These are phyloP conservation scores for Silene uniflora DNA, from an alignment of 148 eudicot genomes.

Conservation along the genomic window DNA sequence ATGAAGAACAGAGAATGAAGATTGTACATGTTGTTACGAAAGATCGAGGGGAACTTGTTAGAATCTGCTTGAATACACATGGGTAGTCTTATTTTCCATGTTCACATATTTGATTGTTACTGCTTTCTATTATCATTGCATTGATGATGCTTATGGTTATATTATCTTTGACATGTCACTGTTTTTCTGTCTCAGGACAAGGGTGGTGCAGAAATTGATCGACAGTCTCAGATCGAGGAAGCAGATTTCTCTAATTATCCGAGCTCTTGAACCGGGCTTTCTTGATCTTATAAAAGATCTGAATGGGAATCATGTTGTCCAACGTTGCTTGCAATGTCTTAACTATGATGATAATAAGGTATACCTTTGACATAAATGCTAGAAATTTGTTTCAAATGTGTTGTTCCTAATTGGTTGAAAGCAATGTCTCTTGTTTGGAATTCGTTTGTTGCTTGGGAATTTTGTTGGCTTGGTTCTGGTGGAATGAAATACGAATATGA, in stretches of 20 bases:
- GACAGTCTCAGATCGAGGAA: constrained; percentile 56
- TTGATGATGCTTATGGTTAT: neutral
- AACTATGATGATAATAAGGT: constrained; percentile 65
- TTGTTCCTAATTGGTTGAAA: neutral
- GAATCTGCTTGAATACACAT: constrained; percentile 50
- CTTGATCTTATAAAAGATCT: constrained; percentile 63
- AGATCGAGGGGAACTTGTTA: constrained; percentile 48
- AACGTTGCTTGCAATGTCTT: constrained; percentile 60
- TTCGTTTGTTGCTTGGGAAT: neutral
- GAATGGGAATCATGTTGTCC: constrained; percentile 77
- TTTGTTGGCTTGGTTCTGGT: neutral
- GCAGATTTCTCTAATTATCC: constrained; percentile 43
- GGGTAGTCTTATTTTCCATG: constrained; percentile 40
- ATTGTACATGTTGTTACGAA: constrained; percentile 48
- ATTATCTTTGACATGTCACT: constrained; percentile 3
- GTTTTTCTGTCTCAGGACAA: constrained; percentile 42
- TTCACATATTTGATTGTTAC: constrained; percentile 6
- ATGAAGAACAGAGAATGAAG: constrained; percentile 54
- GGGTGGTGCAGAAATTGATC: constrained; percentile 74
- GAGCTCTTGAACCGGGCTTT: constrained; percentile 59
- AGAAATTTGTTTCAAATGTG: neutral
- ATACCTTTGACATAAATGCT: neutral
- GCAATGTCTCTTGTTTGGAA: neutral
- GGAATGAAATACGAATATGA: neutral
- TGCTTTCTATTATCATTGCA: neutral